Base-by-base conservation (phyloP, 2,329 filamentous ascomycete genomes). In the Colletotrichum scovillei region DNA sequence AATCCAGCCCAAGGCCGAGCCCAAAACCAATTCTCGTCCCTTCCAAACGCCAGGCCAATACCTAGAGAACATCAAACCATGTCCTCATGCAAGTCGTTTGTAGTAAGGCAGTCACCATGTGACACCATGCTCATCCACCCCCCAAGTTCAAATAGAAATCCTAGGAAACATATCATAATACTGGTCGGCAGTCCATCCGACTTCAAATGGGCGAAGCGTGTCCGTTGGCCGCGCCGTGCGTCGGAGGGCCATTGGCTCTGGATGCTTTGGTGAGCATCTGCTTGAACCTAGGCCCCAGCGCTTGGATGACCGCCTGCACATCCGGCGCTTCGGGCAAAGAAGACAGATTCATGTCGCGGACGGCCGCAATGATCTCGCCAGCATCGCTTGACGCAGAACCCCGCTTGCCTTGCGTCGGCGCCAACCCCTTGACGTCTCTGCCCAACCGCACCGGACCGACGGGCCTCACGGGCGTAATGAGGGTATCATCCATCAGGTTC, bases 401-500 rank as follows among this genome's bases (percentile, higher is more conserved):
- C 1, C 81, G 82, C 78, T 87, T 89, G 5, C 86, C 86, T 78
- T 82, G 81, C 6, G 83, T 82, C 53, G 82, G 80, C 28, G 78
- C 74, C 53, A 82, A 80, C 42, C 42, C 42, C 78, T 84, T 88
- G 32, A 90, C 87, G 22, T 90, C 88, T 42, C 82, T 86, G 16
- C 90, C 90, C 8, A 75, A 79, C 0, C 92, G 86, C 0, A 92
- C 80, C 1, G 85, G 83, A 0, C 92, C 92, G 1, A 82, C 78
- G 0, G 85, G 80, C 1, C 82, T 85, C 0, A 84, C 86, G 0
- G 94, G 92, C 1, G 92, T 93, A 74, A 95, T 91, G 58, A 87
- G 80, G 0, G 93, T 94, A n/a, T 87, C 84, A 78, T 95, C 92
- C 3, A 95, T 84, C 7, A 95, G 84, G 0, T 88, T 85, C 79